These are phyloP conservation scores for Porphyridium purpureum DNA, from an alignment of 23 red algal species.

Conservation along the genomic window DNA sequence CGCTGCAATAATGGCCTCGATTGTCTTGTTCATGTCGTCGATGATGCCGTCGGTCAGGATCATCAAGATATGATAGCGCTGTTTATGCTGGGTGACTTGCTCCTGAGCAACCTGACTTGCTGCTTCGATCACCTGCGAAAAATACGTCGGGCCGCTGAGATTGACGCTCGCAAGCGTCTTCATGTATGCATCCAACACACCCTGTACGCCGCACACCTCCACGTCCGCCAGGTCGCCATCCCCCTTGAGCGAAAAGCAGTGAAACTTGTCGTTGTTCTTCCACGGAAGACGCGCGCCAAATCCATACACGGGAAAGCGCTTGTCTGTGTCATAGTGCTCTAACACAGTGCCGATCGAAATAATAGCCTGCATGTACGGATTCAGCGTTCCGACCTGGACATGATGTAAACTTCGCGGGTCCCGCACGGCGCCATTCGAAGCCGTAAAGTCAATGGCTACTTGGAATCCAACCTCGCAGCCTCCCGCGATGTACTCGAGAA, in stretches of 20 bases:
- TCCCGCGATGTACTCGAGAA: slow-evolving; percentile 52
- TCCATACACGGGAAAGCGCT: slow-evolving; percentile 56
- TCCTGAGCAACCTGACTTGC: slow-evolving; percentile 17
- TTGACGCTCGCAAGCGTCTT: slow-evolving; percentile 28
- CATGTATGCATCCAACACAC: slow-evolving; percentile 35
- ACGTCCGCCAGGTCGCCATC: no score
- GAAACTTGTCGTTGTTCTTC: slow-evolving; percentile 19
- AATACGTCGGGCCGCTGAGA: slow-evolving; percentile 63
- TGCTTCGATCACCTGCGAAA: slow-evolving; percentile 51
- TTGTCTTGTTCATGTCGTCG: slow-evolving; percentile 43
- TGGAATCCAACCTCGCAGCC: slow-evolving; percentile 53
- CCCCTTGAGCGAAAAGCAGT: slow-evolving; percentile 70
- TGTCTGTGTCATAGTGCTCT: slow-evolving; percentile 47
- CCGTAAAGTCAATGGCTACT: slow-evolving; percentile 67
- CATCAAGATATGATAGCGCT: slow-evolving; percentile 33
- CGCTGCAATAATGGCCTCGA: slow-evolving; percentile 30
- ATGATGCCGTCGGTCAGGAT: slow-evolving; percentile 70
- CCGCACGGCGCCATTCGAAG: slow-evolving; percentile 70
- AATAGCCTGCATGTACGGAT: slow-evolving; percentile 70
- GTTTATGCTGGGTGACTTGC: slow-evolving; percentile 16
- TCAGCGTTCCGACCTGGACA: slow-evolving; percentile 23
- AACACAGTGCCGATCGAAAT: slow-evolving; percentile 41
- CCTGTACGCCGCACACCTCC: slow-evolving; percentile 47
- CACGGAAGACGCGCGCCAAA: slow-evolving; percentile 72
- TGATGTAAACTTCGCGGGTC: no score